These are phyloP conservation scores for Crataegus laevigata DNA, from an alignment of 306 rosid genomes.

Conservation along the genomic window DNA sequence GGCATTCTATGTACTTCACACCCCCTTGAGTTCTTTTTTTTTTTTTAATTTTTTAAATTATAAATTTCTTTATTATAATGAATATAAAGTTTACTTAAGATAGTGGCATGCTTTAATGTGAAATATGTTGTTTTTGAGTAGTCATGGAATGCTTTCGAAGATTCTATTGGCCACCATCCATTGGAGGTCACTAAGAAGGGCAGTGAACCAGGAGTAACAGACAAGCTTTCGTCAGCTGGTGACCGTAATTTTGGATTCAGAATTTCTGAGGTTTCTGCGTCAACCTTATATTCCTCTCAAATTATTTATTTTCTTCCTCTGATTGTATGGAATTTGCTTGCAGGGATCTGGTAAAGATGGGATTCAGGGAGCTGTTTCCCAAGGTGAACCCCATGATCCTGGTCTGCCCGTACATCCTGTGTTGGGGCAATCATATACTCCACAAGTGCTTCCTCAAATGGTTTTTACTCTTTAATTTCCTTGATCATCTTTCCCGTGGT, in stretches of 20 bases:
- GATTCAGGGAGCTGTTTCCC: slow-evolving; percentile 16
- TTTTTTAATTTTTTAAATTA: not conserved
- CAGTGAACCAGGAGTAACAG: slow-evolving; percentile 20
- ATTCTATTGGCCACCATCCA: slow-evolving; percentile 32
- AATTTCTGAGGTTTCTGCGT: slow-evolving; percentile 45
- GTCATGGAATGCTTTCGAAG: slow-evolving; percentile 79
- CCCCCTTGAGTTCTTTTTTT: not conserved
- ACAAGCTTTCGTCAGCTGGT: slow-evolving; percentile 24
- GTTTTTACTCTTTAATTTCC: slow-evolving; percentile 30
- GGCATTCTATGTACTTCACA: not conserved
- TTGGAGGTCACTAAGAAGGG: slow-evolving; percentile 27
- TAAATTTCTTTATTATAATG: not conserved
- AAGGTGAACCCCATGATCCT: slow-evolving; percentile 22
- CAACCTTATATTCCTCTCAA: slow-evolving; percentile 2
- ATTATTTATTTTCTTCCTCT: slow-evolving; percentile 1
- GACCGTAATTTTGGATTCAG: slow-evolving; percentile 32
- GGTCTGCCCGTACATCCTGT: slow-evolving; percentile 17
- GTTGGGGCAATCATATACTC: slow-evolving; percentile 22
- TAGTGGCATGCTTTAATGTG: slow-evolving; percentile 6
- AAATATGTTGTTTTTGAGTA: slow-evolving; percentile 28
- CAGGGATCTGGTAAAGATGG: slow-evolving; percentile 31
- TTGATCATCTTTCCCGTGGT: slow-evolving; percentile 17
- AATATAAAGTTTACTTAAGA: too few relatives aligned
- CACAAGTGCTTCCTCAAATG: slow-evolving; percentile 26
- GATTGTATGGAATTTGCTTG: slow-evolving; percentile 8